Base-by-base conservation (phyloP, 495 filamentous ascomycete genomes). In the Daldinia concentrica region DNA sequence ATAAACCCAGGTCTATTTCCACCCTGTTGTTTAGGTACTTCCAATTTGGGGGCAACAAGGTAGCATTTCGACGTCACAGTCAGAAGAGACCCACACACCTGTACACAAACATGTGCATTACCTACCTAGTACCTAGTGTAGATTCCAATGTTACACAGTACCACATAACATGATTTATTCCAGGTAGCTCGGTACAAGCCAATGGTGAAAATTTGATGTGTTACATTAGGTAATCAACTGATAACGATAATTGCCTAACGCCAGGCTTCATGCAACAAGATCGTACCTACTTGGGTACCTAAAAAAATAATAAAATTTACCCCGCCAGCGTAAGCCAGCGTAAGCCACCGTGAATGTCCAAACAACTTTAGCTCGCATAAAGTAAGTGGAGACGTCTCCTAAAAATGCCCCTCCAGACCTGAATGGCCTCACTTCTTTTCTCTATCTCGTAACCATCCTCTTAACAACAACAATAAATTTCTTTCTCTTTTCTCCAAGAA, bases 351-450 rank as follows among this genome's bases (percentile, higher is more conserved):
- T 34, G 51, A 58, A 54, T 37, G 24, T 58, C 50, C 57, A 62
- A 73, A 68, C 56, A 69, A 66, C 62, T 63, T 69, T 66, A 73
- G 66, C 56, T 52, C 66, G 52, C 32, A 66, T 62, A 66, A 66
- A 73, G 41, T 65, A 69, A 69, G 61, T 62, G 65, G 65, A n/a
- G 17, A 41, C 11, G 14, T 41, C 27, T 32, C 32, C 43, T 22
- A 32, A 59, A 32, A 52, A 50, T 73, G 71, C 71, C 71, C 71
- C 71, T 73, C 71, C 62, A 73, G 67, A 58, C 61, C 58, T 50
- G 65, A 69, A 73, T 73, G 71, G 71, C 71, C 62, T 73, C 71
- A 73, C 45, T 62, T 68, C 56, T 58, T 69, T 27, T 54, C 26
- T 24, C 22, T 50, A 55, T 54, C 26, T 39, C 27, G 14, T 50